These are phyloP conservation scores for Fusarium dimerum DNA, from an alignment of 2,329 filamentous ascomycete genomes.

Conservation along the genomic window DNA sequence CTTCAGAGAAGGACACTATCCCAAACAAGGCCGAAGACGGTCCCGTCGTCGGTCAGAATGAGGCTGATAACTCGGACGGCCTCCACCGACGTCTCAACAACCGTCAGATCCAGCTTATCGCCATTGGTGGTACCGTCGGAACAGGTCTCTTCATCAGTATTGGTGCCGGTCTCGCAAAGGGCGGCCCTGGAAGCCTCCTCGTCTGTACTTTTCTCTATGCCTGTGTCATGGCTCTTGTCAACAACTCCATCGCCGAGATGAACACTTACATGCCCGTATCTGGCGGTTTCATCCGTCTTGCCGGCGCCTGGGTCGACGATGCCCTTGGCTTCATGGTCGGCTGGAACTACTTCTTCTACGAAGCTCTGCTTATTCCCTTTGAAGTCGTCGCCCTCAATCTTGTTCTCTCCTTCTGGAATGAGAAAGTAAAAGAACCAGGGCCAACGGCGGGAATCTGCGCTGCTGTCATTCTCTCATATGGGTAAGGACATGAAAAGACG, in stretches of 20 bases:
- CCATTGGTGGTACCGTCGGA: constrained; percentile 19
- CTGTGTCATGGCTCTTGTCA: constrained; percentile 21
- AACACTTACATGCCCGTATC: constrained; percentile 24
- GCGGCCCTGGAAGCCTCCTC: constrained; percentile 18
- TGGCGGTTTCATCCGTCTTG: constrained; percentile 22
- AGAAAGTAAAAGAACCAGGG: constrained; percentile 15
- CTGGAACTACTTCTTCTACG: constrained; percentile 37
- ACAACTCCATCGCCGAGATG: constrained; percentile 26
- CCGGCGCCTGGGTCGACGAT: constrained; percentile 22
- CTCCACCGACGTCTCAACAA: constrained; percentile 25
- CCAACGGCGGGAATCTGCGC: constrained; percentile 33
- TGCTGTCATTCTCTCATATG: constrained; percentile 21
- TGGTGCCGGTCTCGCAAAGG: constrained; percentile 20
- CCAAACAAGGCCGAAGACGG: neutral
- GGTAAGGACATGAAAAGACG: constrained; percentile 13
- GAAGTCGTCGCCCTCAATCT: constrained; percentile 34
- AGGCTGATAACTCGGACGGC: constrained; percentile 13
- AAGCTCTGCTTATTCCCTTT: constrained; percentile 35
- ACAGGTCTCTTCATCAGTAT: constrained; percentile 23
- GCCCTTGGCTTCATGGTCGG: constrained; percentile 28
- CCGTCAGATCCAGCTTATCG: constrained; percentile 21
- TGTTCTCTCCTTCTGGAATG: constrained; percentile 34
- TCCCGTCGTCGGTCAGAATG: neutral
- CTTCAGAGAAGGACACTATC: neutral
- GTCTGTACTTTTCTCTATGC: constrained; percentile 21